These are phyloP conservation scores for Cyanodermella asteris DNA, from an alignment of 2,329 filamentous ascomycete genomes.

Conservation along the genomic window DNA sequence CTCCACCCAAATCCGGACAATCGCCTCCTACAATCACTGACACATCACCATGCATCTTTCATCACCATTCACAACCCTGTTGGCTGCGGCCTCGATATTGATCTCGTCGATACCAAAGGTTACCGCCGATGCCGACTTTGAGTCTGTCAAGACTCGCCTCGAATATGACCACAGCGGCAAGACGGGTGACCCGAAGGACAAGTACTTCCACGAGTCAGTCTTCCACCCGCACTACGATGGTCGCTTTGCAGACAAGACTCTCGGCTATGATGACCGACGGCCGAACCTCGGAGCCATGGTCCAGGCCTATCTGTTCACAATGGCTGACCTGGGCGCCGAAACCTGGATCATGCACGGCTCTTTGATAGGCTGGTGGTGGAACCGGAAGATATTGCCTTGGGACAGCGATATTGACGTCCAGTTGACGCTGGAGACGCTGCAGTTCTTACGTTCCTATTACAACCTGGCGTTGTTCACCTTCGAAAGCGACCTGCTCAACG, in stretches of 20 bases:
- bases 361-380: conserved; percentile 42
- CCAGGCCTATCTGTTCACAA: conserved; percentile 32
- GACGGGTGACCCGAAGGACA: conserved; percentile 18
- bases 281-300: conserved; percentile 29
- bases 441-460: conserved; percentile 35
- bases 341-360: conserved; percentile 44
- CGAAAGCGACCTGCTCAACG: conserved; percentile 9
- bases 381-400: conserved; percentile 36
- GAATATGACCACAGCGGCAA: conserved; percentile 19
- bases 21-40: too few relatives aligned
- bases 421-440: conserved; percentile 31
- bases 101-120: too few relatives aligned
- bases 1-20: too few relatives aligned
- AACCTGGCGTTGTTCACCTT: conserved; percentile 38
- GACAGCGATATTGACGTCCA: conserved; percentile 39
- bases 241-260: conserved; percentile 20
- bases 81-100: too few relatives aligned
- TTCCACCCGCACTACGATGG: conserved; percentile 28
- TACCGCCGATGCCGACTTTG: conserved; percentile 20
- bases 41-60: too few relatives aligned
- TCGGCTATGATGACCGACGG: conserved; percentile 25
- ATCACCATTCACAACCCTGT: too few relatives aligned
- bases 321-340: conserved; percentile 32
- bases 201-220: conserved; percentile 28
- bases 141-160: conserved; percentile 19